Percentiles rank a stretch among this genome's conserved stretches.
Conservation (phyloP, 2,329 filamentous ascomycete species). For the Fusarium burgessii region DNA sequence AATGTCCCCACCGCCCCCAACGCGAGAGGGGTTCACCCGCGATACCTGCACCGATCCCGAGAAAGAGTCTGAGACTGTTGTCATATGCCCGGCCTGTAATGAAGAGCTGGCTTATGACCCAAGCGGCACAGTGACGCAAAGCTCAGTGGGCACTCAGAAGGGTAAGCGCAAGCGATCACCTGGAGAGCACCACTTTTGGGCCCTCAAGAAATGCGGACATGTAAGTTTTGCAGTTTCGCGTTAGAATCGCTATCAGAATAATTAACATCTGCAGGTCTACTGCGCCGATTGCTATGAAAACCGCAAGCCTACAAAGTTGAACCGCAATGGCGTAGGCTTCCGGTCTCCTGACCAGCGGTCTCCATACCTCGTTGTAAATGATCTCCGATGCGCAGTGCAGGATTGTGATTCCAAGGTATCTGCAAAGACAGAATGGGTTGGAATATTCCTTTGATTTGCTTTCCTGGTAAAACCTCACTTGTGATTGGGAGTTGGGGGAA, state of each 20-base stretch:
- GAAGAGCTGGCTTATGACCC: conserved; percentile 84
- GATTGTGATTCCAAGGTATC: conserved; percentile 66
- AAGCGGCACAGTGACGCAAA: conserved; percentile 47
- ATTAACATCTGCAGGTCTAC: conserved; percentile 63
- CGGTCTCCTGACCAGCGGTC: conserved; percentile 48
- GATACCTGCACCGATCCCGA: conserved; percentile 61
- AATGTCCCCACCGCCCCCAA: conserved; percentile 72
- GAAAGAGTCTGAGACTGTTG: conserved; percentile 72
- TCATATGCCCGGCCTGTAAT: conserved; percentile 88
- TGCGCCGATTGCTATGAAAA: conserved; percentile 72
- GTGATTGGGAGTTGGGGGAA: conserved; percentile 8
- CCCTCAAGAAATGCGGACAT: conserved; percentile 90
- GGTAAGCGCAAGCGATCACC: conserved; percentile 60
- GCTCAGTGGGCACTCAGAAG: conserved; percentile 40
- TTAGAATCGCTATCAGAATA: not conserved
- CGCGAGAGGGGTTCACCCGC: conserved; percentile 83
- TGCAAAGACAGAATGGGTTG: conserved; percentile 69
- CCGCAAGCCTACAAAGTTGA: conserved; percentile 57
- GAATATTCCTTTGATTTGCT: conserved; percentile 64
- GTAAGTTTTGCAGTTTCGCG: conserved; percentile 63
- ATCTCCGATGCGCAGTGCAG: conserved; percentile 68
- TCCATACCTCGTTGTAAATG: conserved; percentile 39
- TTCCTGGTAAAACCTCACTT: conserved; percentile 41
- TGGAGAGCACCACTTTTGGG: conserved; percentile 89
- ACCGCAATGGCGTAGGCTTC: conserved; percentile 55